Conservation (phyloP, 2,329 filamentous ascomycete species). For the Escovopsis sp. region DNA sequence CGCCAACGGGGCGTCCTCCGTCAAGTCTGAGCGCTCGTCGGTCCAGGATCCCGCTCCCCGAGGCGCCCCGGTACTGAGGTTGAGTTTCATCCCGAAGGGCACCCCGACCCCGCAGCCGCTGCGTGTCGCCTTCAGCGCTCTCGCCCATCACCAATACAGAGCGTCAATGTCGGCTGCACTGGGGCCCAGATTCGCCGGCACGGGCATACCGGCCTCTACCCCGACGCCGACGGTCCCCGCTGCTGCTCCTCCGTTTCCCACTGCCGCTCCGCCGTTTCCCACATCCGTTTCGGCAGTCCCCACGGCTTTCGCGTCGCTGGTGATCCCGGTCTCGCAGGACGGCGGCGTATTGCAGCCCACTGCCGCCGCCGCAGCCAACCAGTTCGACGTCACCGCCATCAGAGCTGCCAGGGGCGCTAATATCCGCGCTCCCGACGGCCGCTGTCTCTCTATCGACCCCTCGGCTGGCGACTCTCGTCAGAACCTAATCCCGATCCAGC, state of each 20-base stretch:
- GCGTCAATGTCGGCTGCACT: too few species aligned
- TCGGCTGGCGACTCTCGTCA: slow-evolving; percentile 38
- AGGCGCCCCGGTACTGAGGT: too few species aligned
- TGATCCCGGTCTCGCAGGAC: slow-evolving; percentile 34
- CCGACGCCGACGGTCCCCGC: slow-evolving; percentile 1
- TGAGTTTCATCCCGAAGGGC: too few species aligned
- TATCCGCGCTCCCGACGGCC: slow-evolving; percentile 32
- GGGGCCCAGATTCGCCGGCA: too few species aligned
- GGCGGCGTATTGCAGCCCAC: slow-evolving; percentile 34
- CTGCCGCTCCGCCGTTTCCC: background rate
- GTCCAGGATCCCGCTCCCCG: too few species aligned
- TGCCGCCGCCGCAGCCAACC: slow-evolving; percentile 33
- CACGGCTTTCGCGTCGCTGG: slow-evolving; percentile 22
- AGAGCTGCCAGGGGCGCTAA: slow-evolving; percentile 29
- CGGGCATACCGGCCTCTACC: background rate
- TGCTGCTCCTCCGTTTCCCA: background rate
- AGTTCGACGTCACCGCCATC: slow-evolving; percentile 30
- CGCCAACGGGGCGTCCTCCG: slow-evolving; percentile 1
- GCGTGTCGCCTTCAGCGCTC: too few species aligned
- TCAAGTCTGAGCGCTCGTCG: too few species aligned
- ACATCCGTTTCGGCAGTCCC: background rate
- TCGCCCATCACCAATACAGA: too few species aligned
- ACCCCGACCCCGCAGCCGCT: too few species aligned
- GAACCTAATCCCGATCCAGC: slow-evolving; percentile 35
- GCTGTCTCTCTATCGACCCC: slow-evolving; percentile 36